A percentile compares a stretch with the other conserved stretches of the same genome.
These are phyloP conservation scores for Pilasporangium apinafurcum DNA, from an alignment of 352 stramenopile genomes.

Conservation along the genomic window DNA sequence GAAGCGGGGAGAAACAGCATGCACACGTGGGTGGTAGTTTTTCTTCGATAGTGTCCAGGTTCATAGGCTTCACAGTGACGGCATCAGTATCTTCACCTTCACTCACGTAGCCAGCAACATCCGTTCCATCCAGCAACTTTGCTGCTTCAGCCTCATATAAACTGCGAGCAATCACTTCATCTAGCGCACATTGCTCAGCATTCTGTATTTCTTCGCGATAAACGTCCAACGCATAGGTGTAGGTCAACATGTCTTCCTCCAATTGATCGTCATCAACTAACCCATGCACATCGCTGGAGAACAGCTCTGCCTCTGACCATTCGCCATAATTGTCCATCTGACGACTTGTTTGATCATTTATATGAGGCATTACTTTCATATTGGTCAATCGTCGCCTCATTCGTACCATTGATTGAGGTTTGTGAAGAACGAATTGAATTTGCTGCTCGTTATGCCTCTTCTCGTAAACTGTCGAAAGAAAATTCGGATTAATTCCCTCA, in stretches of 20 bases:
- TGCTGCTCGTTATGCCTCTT: neutral
- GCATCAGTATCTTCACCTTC: too few species aligned
- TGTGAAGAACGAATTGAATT: constrained; percentile 1
- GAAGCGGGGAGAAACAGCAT: constrained; percentile 3
- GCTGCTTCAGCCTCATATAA: constrained; percentile 7
- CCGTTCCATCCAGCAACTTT: constrained; percentile 2
- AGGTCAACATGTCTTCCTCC: neutral
- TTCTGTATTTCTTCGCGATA: constrained; percentile 8
- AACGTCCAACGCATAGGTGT: constrained; percentile 10
- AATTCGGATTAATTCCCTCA: constrained; percentile 8
- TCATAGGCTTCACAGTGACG: too few species aligned
- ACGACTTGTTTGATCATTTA: neutral
- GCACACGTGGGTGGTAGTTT: too few species aligned
- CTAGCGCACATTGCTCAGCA: constrained; percentile 8
- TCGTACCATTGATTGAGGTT: neutral
- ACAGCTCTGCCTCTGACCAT: neutral
- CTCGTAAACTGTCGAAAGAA: constrained; percentile 4
- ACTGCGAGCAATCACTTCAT: constrained; percentile 19
- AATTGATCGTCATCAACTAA: neutral
- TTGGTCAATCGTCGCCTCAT: neutral
- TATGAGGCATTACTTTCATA: too few species aligned
- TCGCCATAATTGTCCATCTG: neutral
- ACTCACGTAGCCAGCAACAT: too few species aligned
- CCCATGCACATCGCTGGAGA: constrained; percentile 2
- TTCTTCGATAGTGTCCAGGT: too few species aligned